These are phyloP conservation scores for Fagus sylvatica DNA, from an alignment of 306 rosid species.

Conservation along the genomic window DNA sequence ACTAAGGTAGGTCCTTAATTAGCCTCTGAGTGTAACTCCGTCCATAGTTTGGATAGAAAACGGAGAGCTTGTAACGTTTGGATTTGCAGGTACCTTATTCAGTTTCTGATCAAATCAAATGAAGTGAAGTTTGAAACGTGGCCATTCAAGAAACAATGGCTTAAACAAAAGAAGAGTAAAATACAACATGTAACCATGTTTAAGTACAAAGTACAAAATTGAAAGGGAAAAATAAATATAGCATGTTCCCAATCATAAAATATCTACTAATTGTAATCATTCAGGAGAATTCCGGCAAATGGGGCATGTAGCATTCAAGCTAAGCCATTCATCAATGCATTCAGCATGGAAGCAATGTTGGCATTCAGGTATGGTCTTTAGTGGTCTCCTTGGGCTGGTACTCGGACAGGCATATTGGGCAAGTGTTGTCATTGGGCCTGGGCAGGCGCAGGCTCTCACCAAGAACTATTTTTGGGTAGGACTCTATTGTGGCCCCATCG, in stretches of 20 bases:
- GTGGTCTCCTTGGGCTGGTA: conserved; percentile 52
- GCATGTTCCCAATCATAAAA: neutral
- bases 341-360: conserved; percentile 54
- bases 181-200: too few relatives aligned
- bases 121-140: too few relatives aligned
- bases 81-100: too few relatives aligned
- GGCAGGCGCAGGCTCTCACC: conserved; percentile 53
- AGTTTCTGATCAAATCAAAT: too few relatives aligned
- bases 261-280: neutral
- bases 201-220: too few relatives aligned
- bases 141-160: too few relatives aligned
- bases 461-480: conserved; percentile 47
- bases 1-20: too few relatives aligned
- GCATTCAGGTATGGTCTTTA: conserved; percentile 68
- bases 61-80: too few relatives aligned
- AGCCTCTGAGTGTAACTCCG: too few relatives aligned
- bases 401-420: conserved; percentile 60
- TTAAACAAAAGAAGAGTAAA: too few relatives aligned
- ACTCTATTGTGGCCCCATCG: conserved; percentile 57
- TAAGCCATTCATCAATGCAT: conserved; percentile 71
- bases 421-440: conserved; percentile 43
- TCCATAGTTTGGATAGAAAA: too few relatives aligned
- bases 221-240: too few relatives aligned
- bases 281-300: neutral
- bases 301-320: neutral